phyloP scores from a whole-genome alignment of 2,329 filamentous ascomycete genomes.

The Talaromyces amestolkiae region DNA sequence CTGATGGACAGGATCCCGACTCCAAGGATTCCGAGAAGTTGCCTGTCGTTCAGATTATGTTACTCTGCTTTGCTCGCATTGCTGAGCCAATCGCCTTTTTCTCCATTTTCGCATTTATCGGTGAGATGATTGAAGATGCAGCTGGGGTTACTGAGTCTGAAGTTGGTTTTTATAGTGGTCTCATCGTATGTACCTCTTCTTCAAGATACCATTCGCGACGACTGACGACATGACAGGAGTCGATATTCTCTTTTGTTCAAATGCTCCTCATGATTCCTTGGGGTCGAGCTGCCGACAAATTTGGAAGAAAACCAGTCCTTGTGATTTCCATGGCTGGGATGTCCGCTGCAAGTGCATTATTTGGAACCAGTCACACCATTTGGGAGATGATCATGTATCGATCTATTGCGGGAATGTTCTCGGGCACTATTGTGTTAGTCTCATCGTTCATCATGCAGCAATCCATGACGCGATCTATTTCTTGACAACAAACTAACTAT shows the following conservation, averaged over 20 bases:
- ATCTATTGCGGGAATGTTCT: constrained; percentile 70
- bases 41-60: constrained; percentile 63
- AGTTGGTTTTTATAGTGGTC: constrained; percentile 74
- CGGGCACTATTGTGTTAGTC: constrained; percentile 62
- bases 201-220: neutral
- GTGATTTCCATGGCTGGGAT: constrained; percentile 66
- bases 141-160: constrained; percentile 62
- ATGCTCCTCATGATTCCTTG: constrained; percentile 75
- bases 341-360: constrained; percentile 59
- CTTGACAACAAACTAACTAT: neutral
- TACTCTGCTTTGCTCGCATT: constrained; percentile 70
- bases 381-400: constrained; percentile 73
- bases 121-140: constrained; percentile 69
- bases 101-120: constrained; percentile 77
- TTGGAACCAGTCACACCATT: constrained; percentile 66
- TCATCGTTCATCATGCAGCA: neutral
- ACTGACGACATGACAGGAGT: constrained; percentile 39
- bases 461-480: neutral
- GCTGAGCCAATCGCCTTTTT: constrained; percentile 81
- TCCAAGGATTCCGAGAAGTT: constrained; percentile 31
- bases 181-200: constrained; percentile 60
- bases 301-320: constrained; percentile 71
- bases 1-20: neutral
- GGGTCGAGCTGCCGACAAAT: constrained; percentile 65
- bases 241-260: constrained; percentile 70